Conservation (phyloP, 371 early-diverging fungal genomes). For the Dentiscutata heterogama region DNA sequence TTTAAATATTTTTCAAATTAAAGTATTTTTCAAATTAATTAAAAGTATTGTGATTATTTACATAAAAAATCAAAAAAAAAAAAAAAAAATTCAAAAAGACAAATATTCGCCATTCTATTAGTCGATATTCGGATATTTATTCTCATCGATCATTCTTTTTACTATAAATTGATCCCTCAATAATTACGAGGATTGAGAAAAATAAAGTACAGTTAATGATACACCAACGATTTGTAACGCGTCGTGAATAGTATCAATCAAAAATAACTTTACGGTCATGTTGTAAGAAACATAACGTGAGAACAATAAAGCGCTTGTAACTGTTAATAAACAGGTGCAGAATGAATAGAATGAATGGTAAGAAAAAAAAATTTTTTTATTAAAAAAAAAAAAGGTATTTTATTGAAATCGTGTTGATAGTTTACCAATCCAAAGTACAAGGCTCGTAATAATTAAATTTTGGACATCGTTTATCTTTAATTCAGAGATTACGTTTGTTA, state of each 20-base stretch:
- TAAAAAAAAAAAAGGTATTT: neutral
- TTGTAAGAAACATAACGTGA: conserved; percentile 28
- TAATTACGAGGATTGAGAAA: neutral
- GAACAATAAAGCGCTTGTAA: conserved; percentile 1
- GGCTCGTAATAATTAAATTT: neutral
- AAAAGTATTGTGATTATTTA: too few relatives aligned
- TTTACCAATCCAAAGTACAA: conserved; percentile 33
- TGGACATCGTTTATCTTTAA: too few relatives aligned
- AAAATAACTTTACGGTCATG: neutral
- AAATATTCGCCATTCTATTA: too few relatives aligned
- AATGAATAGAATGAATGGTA: neutral
- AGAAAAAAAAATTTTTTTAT: neutral
- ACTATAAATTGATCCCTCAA: neutral
- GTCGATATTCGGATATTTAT: too few relatives aligned
- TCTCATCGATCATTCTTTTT: neutral
- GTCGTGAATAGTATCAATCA: conserved; percentile 30
- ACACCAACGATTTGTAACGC: conserved; percentile 6
- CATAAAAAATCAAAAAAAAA: too few relatives aligned
- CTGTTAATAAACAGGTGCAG: neutral
- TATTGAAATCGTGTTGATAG: neutral
- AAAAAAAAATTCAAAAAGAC: too few relatives aligned
- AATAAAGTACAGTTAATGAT: neutral
- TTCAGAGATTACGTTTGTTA: neutral
- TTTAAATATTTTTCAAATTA: too few relatives aligned
- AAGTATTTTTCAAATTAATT: too few relatives aligned